These are phyloP conservation scores for Capronia coronata DNA, from an alignment of 2,329 filamentous ascomycete species.

Conservation along the genomic window DNA sequence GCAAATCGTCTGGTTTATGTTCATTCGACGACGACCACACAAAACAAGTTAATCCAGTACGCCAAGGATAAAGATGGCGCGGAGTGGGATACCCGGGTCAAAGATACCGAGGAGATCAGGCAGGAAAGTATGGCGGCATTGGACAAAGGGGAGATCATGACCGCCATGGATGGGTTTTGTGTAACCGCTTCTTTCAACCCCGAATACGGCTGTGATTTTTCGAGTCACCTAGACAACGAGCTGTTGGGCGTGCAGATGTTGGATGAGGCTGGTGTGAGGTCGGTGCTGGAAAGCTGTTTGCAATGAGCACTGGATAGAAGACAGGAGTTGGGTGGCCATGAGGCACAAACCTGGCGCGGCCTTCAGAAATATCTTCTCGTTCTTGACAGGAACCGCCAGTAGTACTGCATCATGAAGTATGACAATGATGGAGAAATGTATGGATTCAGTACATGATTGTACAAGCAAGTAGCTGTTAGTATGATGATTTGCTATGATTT, in stretches of 20 bases:
- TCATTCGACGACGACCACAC: slow-evolving; percentile 42
- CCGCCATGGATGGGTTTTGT: slow-evolving; percentile 30
- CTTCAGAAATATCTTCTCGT: too few species aligned
- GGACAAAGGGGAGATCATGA: slow-evolving; percentile 18
- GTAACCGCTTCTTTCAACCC: slow-evolving; percentile 26
- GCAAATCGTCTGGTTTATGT: slow-evolving; percentile 46
- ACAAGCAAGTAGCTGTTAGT: too few species aligned
- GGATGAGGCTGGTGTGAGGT: background rate
- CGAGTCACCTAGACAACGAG: slow-evolving; percentile 32
- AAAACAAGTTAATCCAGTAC: slow-evolving; percentile 36
- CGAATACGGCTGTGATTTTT: background rate
- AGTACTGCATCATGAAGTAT: too few species aligned
- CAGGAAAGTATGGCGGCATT: slow-evolving; percentile 28
- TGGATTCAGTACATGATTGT: too few species aligned
- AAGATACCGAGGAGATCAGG: slow-evolving; percentile 8
- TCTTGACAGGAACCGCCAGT: too few species aligned
- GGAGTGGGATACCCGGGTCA: slow-evolving; percentile 5
- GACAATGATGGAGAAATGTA: too few species aligned
- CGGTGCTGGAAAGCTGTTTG: too few species aligned
- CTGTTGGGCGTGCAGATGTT: slow-evolving; percentile 33
- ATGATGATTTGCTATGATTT: too few species aligned
- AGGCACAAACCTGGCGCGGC: too few species aligned
- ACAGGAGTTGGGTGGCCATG: too few species aligned
- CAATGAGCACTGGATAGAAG: too few species aligned
- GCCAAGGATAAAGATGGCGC: slow-evolving; percentile 30